Base-by-base conservation (phyloP, 164 flowering plant species). In the Stephania yunnanensis region DNA sequence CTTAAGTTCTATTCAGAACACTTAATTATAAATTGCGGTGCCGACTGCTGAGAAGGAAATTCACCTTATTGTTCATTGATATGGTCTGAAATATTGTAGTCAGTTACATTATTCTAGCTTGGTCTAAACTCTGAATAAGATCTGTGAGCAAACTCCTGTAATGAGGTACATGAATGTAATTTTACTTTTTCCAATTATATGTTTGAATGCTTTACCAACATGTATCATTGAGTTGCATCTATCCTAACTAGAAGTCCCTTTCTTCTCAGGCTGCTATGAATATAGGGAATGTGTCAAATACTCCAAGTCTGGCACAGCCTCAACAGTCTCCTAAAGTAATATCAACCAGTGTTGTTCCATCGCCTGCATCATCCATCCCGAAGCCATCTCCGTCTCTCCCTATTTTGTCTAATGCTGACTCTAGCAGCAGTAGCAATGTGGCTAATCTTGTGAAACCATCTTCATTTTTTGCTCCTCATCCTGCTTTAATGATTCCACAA, bases 361-460 rank as follows among this genome's bases (percentile, higher is more conserved):
- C 87, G 5, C 75, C 87, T 10, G 63, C 79, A 36, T 84, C 92
- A 76, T 64, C 89, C 61, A 72, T 78, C 66, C 89, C 81, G 72
- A 48, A 77, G 31, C 83, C 89, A 71, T 81, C 92, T 75, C 80
- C 85, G 70, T 73, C 86, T 75, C 85, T 89, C 68, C 76, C 81
- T 61, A 74, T 87, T 83, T 77, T 92, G 36, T 76, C 83, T 20
- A 79, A 78, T 68, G 36, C 85, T 64, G 91, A 89, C 46, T 53
- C 85, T 46, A 78, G 73, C 64, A 71, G 72, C 71, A 83, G 71
- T 80, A 86, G 73, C 75, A 80, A 73, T n/a, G 67, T 82, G 13
- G 64, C 87, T 58, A 88, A 85, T 82, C 92, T 89, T 50, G 78
- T 81, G 22, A 88, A 83, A 69, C 93, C 93, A 2, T 88, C 87